Base-by-base conservation (phyloP, 352 stramenopile genomes). In the Aphanomyces invadans region DNA sequence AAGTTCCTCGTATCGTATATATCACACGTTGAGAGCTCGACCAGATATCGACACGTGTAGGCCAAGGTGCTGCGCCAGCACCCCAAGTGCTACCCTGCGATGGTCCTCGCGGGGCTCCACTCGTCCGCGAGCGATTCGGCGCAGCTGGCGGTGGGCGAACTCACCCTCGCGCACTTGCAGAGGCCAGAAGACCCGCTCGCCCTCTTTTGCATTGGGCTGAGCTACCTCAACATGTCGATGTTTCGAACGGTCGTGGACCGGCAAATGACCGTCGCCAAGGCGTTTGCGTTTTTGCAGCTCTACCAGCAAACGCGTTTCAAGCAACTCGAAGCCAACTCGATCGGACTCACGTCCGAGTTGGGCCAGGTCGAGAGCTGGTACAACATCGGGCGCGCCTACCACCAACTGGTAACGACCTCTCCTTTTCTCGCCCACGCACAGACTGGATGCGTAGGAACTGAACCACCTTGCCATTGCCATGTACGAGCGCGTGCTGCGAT, bases 371-470 rank as follows among this genome's bases (percentile, higher is more conserved):
- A 95, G 48, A 77, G 76, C 11, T 92, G 82, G 86, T 95, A 95
- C 70, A 95, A 95, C 69, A 90, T 91, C 52, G 86, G 83, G 3
- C 82, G 86, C 51, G 86, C 82, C 0, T 84, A 95, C 51, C 86
- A 95, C 49, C 86, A 95, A 80, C 64, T 95, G 75, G 85, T 93
- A 80, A n/a, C n/a, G n/a, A n/a, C n/a, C n/a, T n/a, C n/a, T n/a
- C n/a, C n/a, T n/a, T n/a, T n/a, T n/a, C n/a, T n/a, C n/a, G n/a
- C n/a, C n/a, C n/a, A n/a, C n/a, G n/a, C n/a, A n/a, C n/a, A n/a
- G n/a, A n/a, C n/a, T 31, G 12, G 44, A 21, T 0, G 57, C 54
- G 44, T 55, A 93, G 85, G 86, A 84, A 11, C 74, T 95, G 23
- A 91, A 89, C 71, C 86, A 95, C 56, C 73, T 95, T 42, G 82